phyloP scores from a whole-genome alignment of 1,139 yeast species.

The Citeromyces hawaiiensis region DNA sequence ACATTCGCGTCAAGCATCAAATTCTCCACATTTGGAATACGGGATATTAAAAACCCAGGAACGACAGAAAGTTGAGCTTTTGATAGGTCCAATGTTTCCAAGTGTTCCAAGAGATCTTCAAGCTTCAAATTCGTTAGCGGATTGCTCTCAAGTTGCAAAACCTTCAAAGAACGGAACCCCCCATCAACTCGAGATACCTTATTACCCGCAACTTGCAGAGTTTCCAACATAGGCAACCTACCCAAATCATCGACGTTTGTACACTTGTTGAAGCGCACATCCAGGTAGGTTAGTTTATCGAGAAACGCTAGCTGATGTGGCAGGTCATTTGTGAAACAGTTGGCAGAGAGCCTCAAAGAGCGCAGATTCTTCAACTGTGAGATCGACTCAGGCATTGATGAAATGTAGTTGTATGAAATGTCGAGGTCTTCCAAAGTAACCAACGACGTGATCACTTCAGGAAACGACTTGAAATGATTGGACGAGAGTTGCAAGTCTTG shows the following conservation, averaged over 20 bases:
- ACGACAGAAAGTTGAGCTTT: slow-evolving; percentile 74
- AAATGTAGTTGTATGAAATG: slow-evolving; percentile 68
- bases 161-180: slow-evolving; percentile 41
- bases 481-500: slow-evolving; percentile 64
- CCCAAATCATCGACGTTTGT: slow-evolving; percentile 53
- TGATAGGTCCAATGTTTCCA: slow-evolving; percentile 65
- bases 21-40: slow-evolving; percentile 57
- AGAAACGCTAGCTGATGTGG: slow-evolving; percentile 43
- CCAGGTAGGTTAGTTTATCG: slow-evolving; percentile 54
- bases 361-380: slow-evolving; percentile 45
- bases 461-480: slow-evolving; percentile 58
- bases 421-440: slow-evolving; percentile 55
- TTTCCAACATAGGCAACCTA: slow-evolving; percentile 43
- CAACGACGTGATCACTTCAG: slow-evolving; percentile 56
- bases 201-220: slow-evolving; percentile 66
- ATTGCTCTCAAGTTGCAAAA: slow-evolving; percentile 35
- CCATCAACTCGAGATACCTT: slow-evolving; percentile 61
- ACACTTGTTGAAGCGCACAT: slow-evolving; percentile 64
- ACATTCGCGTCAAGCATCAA: slow-evolving; percentile 75
- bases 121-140: slow-evolving; percentile 40
- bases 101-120: slow-evolving; percentile 37
- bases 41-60: slow-evolving; percentile 48
- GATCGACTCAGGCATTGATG: slow-evolving; percentile 46
- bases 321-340: slow-evolving; percentile 42
- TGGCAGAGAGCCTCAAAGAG: slow-evolving; percentile 64